A percentile compares a stretch with the other conserved stretches of the same genome.
phyloP scores from a whole-genome alignment of 495 filamentous ascomycete species.

The Cryomyces minteri region DNA sequence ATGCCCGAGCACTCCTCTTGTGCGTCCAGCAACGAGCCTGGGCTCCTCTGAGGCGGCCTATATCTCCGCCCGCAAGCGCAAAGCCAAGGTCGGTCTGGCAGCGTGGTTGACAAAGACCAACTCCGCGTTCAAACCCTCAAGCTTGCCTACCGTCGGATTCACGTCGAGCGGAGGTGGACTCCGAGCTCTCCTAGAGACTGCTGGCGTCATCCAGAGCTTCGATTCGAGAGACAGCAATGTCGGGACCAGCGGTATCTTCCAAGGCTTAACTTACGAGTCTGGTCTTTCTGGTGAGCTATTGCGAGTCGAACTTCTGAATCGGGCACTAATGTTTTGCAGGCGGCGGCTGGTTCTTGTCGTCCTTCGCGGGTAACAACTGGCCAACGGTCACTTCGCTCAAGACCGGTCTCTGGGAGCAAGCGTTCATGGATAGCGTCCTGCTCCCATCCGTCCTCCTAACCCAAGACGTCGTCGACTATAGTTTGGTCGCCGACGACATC shows the following conservation, averaged over 20 bases:
- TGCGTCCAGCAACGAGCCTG: conserved; percentile 14
- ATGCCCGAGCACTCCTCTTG: conserved; percentile 14
- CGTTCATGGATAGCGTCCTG: conserved; percentile 18
- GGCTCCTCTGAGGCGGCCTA: conserved; percentile 15
- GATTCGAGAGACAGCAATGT: no score
- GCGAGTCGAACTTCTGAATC: no score
- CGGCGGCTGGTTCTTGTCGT: conserved; percentile 27
- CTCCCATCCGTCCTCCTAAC: conserved; percentile 10
- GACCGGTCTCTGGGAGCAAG: conserved; percentile 20
- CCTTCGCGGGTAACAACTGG: conserved; percentile 25
- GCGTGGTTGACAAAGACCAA: conserved; percentile 22
- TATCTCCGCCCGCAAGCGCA: conserved; percentile 15
- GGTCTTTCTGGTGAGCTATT: no score
- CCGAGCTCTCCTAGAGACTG: conserved; percentile 24
- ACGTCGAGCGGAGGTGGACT: conserved; percentile 29
- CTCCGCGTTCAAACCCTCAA: conserved; percentile 13
- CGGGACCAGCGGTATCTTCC: no score
- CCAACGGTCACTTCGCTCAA: conserved; percentile 22
- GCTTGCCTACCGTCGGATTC: conserved; percentile 16
- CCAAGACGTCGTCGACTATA: conserved; percentile 11
- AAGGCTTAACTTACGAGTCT: no score
- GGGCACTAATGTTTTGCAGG: conserved; percentile 28
- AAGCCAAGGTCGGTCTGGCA: conserved; percentile 16
- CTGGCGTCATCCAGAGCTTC: conserved; percentile 26
- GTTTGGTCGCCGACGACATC: conserved; percentile 16